A percentile compares a stretch with the other conserved stretches of the same genome.
These are phyloP conservation scores for Aspergillus felis DNA, from an alignment of 2,329 filamentous ascomycete genomes.

Conservation along the genomic window DNA sequence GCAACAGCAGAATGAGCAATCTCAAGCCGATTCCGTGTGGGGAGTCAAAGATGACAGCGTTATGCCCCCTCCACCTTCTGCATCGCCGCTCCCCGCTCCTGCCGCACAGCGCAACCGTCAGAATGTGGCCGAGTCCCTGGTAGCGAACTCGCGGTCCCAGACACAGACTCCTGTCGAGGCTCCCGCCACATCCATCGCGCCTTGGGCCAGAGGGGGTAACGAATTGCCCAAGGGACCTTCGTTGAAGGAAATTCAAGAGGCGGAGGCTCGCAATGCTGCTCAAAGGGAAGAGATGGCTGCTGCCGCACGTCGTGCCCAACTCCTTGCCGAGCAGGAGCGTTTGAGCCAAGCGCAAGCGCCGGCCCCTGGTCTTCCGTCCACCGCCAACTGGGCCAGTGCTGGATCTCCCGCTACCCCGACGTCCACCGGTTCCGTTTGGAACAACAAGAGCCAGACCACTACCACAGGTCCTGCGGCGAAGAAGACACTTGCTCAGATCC, in stretches of 20 bases:
- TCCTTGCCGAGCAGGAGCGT: constrained; percentile 73
- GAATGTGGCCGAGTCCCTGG: constrained; percentile 72
- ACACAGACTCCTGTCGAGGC: constrained; percentile 70
- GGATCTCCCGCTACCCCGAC: constrained; percentile 65
- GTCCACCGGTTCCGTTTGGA: constrained; percentile 47
- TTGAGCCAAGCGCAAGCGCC: constrained; percentile 60
- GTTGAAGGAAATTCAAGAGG: constrained; percentile 93
- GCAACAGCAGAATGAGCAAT: constrained; percentile 32
- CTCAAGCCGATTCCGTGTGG: constrained; percentile 51
- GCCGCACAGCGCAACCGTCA: constrained; percentile 80
- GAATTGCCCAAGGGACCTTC: constrained; percentile 80
- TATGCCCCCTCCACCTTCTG: constrained; percentile 70
- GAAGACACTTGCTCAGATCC: constrained; percentile 93
- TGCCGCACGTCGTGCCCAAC: constrained; percentile 65
- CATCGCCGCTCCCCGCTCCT: constrained; percentile 80
- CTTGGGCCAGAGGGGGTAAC: constrained; percentile 83
- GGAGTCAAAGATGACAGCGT: constrained; percentile 57
- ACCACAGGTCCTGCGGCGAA: constrained; percentile 52
- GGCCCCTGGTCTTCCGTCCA: constrained; percentile 77
- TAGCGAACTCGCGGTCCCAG: constrained; percentile 64
- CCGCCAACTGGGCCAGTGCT: constrained; percentile 80
- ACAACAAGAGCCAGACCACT: constrained; percentile 45
- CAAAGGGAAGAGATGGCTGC: constrained; percentile 79
- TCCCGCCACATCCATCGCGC: constrained; percentile 73
- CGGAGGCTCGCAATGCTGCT: constrained; percentile 87